phyloP scores from a whole-genome alignment of 176 grass and related monocot genomes.

The Sorghum bicolor region DNA sequence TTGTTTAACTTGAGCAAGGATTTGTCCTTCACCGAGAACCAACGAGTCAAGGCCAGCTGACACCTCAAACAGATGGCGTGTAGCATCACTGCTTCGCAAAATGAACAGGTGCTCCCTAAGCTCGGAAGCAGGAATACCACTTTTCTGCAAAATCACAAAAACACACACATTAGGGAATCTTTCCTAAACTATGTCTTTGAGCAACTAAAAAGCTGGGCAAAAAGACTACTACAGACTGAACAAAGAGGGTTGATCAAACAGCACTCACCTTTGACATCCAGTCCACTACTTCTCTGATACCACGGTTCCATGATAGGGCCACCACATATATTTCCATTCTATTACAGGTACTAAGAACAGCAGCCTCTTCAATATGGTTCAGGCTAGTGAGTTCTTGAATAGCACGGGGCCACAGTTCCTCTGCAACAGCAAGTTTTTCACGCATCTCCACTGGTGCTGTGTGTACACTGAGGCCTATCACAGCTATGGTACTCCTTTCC shows the following conservation, averaged over 20 bases:
- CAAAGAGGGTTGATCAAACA: constrained; percentile 17
- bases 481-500: constrained; percentile 91
- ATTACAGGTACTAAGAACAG: constrained; percentile 96
- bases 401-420: constrained; percentile 82
- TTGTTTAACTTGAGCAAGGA: constrained; percentile 90
- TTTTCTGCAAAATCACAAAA: constrained; percentile 50
- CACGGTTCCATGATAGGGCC: constrained; percentile 87
- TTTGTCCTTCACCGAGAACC: constrained; percentile 84
- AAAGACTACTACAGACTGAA: neutral
- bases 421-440: constrained; percentile 91
- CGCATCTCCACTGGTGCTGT: constrained; percentile 94
- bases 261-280: constrained; percentile 93
- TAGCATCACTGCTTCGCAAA: constrained; percentile 74
- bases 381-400: constrained; percentile 81
- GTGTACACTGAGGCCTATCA: constrained; percentile 88
- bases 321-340: constrained; percentile 98
- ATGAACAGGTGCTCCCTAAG: constrained; percentile 84
- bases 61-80: constrained; percentile 82
- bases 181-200: constrained; percentile 2
- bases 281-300: constrained; percentile 93
- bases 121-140: constrained; percentile 72
- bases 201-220: constrained; percentile 14
- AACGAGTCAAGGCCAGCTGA: constrained; percentile 85
- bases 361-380: constrained; percentile 96
- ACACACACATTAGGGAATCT: constrained; percentile 22